Evolutionary conservation across 257 asterid genomes (phyloP).

Genomic region (Ajuga chamaepitys): DNA sequence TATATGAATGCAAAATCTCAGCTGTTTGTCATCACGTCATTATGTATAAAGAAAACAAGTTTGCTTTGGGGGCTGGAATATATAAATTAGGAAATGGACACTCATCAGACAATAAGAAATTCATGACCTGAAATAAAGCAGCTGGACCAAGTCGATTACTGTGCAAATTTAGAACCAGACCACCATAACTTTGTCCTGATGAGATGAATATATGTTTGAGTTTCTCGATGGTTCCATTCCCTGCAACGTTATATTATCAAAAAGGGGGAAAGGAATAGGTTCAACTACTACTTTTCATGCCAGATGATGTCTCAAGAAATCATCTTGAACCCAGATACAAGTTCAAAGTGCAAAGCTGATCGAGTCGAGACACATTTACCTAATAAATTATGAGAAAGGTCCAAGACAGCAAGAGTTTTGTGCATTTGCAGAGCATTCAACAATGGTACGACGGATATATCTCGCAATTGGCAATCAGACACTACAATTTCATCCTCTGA

Average conservation of each 20-base stretch:
- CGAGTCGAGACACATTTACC: conserved; percentile 38
- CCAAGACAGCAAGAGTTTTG: conserved; percentile 70
- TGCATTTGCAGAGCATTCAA: conserved; percentile 70
- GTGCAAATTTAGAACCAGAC: conserved; percentile 76
- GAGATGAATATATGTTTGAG: conserved; percentile 69
- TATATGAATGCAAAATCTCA: neutral
- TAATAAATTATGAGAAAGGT: conserved; percentile 86
- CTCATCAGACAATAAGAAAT: conserved; percentile 7
- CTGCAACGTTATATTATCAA: conserved; percentile 32
- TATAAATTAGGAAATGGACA: neutral
- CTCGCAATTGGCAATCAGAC: conserved; percentile 78
- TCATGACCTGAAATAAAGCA: conserved; percentile 66
- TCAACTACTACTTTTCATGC: conserved; percentile 1
- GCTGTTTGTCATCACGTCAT: neutral
- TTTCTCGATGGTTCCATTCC: conserved; percentile 71
- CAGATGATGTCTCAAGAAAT: neutral
- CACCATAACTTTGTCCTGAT: conserved; percentile 74
- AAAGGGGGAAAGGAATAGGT: conserved; percentile 4
- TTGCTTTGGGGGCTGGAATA: neutral
- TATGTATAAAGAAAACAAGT: neutral
- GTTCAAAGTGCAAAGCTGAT: neutral
- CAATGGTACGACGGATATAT: conserved; percentile 72
- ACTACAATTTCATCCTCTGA: conserved; percentile 82
- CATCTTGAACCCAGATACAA: conserved; percentile 6
- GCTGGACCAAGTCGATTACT: conserved; percentile 76